Conservation (phyloP, 2,329 filamentous ascomycete genomes). For the Iodosphaeria phyllophila region DNA sequence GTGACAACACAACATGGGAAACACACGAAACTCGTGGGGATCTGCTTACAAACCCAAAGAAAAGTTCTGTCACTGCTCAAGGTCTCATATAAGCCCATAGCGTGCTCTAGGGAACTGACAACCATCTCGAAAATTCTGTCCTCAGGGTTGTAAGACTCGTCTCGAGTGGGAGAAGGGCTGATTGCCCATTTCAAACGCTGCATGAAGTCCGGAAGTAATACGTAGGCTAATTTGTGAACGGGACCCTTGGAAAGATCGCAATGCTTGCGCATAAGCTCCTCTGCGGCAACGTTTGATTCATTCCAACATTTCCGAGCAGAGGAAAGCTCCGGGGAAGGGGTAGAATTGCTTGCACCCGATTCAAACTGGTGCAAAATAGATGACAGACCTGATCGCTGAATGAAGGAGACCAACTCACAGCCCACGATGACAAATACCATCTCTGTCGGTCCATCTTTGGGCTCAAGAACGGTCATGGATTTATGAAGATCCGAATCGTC, state of each 20-base stretch:
- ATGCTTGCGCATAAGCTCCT: constrained; percentile 27
- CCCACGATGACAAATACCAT: constrained; percentile 37
- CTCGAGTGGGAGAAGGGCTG: no score
- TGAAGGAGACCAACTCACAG: constrained; percentile 29
- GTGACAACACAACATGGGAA: no score
- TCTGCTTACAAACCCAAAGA: no score
- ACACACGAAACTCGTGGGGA: no score
- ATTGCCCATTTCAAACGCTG: no score
- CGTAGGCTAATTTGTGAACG: constrained; percentile 31
- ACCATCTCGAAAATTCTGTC: constrained; percentile 38
- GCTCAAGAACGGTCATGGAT: constrained; percentile 27
- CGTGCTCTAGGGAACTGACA: constrained; percentile 27
- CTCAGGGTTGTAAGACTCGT: no score
- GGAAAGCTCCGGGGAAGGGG: constrained; percentile 14
- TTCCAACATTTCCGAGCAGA: constrained; percentile 23
- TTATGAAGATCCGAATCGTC: constrained; percentile 40
- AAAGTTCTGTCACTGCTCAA: no score
- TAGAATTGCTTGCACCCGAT: no score
- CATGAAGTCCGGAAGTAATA: no score
- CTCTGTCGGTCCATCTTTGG: constrained; percentile 37
- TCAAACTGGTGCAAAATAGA: no score
- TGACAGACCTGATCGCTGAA: no score
- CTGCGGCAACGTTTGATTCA: constrained; percentile 22
- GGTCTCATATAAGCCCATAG: constrained; percentile 24
- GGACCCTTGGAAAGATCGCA: constrained; percentile 32